Base-by-base conservation (phyloP, 2,329 filamentous ascomycete genomes). In the Gliomastix tumulicola region DNA sequence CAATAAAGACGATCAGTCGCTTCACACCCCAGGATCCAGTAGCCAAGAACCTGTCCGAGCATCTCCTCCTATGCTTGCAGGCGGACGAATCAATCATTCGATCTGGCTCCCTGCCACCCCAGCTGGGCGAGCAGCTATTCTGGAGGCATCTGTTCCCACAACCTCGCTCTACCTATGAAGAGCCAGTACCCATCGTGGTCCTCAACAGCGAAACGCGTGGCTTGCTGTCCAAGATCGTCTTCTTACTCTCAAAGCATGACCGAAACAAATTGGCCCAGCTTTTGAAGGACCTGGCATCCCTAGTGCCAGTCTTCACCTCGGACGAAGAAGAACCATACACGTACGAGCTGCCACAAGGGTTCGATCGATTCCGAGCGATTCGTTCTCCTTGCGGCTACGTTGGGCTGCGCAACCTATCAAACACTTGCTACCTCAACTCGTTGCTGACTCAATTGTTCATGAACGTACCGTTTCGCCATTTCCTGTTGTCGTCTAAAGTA, bases 401-500 rank as follows among this genome's bases (percentile, higher is more conserved):
- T n/a, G 92, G 92, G 2, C 62, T 98, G n/a, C 75, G 75, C 39
- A 98, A 98, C 50, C 72, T 96, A 13, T 92, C 88, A 9, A 95
- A 96, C 54, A 97, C 94, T 1, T 98, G 92, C 60, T 98, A 98
- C 55, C 74, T 97, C 54, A 98, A 98, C 56, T 97, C 92, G 1
- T 68, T 98, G 1, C 73, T 97, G 42, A 90, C 88, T 0, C 92
- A 98, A 54, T 75, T 98, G 1, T 98, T 90, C 66, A 97, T 96
- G 88, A 97, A 98, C 53, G 64, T 85, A 13, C 73, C 79, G 7
- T 97, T 98, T 51, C 82, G 92, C 15, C 72, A 76, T 13, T 95
- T 97, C 57, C 84, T 98, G 47, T 69, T 97, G 41, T 60, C 68
- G 39, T 68, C 76, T n/a, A 59, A 68, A 8, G 63, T 86, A 18